Evolutionary conservation across 2,329 filamentous ascomycete genomes (phyloP), one percentile per base, ranked within the genome.

Genomic region (Microsporum audouinii): DNA sequence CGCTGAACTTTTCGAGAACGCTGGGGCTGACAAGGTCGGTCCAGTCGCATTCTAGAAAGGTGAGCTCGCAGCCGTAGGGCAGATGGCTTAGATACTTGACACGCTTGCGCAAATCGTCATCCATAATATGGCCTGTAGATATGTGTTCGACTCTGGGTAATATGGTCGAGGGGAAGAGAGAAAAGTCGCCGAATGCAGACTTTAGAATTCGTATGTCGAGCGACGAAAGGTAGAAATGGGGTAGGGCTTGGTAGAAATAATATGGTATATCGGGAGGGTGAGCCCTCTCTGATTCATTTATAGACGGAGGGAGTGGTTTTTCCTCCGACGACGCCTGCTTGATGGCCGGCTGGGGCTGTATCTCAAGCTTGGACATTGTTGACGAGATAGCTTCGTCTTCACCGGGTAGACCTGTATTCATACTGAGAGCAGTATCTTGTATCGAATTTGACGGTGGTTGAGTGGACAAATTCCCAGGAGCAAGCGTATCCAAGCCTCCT

Each of bases 11-110:
- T 43, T 84, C 84, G n/a, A 96, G 78, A 2, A 89, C 82, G 58
- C 89, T 86, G 0, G 85, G 80, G 2, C 85, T 81, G 3, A 96
- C 88, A 41, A 94, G 88, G 66, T 95, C 91, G 2, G 89, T 91
- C 91, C 91, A 96, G 72, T 96, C 91, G 70, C 91, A 96, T 74
- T 96, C 91, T 0, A 96, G 74, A 68, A 96, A 96, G 66, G 82
- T 90, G 47, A 96, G 88, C 66, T 95, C 87, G 71, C 91, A 96
- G n/a, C 91, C 91, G 58, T 88, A 85, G 0, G 91, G 91, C 4
- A 96, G 80, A 72, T 96, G 91, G 0, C 84, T 84, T 2, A 96
- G 81, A 66, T 96, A 96, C 71, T 94, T 95, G 60, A 89, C 86
- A 36, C 90, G 84, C 70, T 88, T 91, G 55, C 91, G 84, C 59